Evolutionary conservation across 257 asterid genomes (phyloP), one percentile per base, ranked within the genome.

Genomic region (Capsicum chinense): DNA sequence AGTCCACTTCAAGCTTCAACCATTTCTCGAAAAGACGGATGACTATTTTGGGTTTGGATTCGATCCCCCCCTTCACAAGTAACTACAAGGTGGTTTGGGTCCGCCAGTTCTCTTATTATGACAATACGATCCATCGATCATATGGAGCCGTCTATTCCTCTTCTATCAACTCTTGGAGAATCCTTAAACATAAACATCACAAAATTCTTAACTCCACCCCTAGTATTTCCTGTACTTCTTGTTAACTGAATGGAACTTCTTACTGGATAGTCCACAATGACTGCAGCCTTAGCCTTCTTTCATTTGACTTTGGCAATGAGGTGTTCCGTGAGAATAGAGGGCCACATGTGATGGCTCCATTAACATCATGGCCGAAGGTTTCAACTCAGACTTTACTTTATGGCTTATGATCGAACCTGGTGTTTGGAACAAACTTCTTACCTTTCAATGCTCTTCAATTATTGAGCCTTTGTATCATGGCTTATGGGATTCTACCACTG

Each of bases 261-360:
- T 70, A 70, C 56, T 70, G 57, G 79, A 17, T 70, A 35, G 42
- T 2, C 42, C 4, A 0, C 2, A 15, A 0, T 8, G 3, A 42
- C 56, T 42, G 33, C 15, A 26, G 26, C 26, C 26, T 26, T 26
- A 7, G 16, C 16, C 54, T 68, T 68, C 7, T 39, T 68, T 68
- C 54, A 39, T 68, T 68, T 70, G 79, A 70, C 26, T 70, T 70
- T 70, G 9, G 21, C 56, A 70, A 44, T 42, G 79, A 70, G 35
- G 79, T 69, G 33, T 69, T 47, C 15, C 5, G 57, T 9, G 79
- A 47, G 79, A 71, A 44, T 47, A 9, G 37, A 71, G 79, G 79
- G 79, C 37, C 35, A 70, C 5, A 70, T 70, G 6, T 69, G 78
- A 69, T 67, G 76, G 13, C 52, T 37, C 76, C 47, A 7, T 68